Evolutionary conservation across 2,329 filamentous ascomycete species (phyloP).

Genomic region (Phialocephala sp.): DNA sequence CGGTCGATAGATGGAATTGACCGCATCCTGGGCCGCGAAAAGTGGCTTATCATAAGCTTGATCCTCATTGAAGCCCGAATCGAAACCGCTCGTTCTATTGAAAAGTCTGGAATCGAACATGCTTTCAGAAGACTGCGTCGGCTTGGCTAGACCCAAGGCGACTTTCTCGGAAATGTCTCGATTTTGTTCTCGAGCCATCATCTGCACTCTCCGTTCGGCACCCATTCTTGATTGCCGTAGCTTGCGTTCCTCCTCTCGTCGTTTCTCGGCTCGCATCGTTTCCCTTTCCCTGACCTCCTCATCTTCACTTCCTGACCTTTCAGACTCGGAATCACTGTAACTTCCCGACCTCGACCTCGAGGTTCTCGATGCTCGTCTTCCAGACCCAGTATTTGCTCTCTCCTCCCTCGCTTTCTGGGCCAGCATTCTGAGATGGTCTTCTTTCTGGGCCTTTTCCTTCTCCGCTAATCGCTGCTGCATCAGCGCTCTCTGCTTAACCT

Average conservation of each 20-base stretch:
- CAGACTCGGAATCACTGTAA: constrained; percentile 58
- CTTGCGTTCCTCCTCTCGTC: constrained; percentile 85
- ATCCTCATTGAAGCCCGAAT: constrained; percentile 94
- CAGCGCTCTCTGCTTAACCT: constrained; percentile 86
- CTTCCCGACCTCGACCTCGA: constrained; percentile 52
- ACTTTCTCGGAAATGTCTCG: constrained; percentile 98
- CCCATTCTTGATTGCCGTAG: constrained; percentile 95
- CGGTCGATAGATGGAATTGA: constrained; percentile 91
- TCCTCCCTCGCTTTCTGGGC: constrained; percentile 93
- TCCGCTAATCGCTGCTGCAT: constrained; percentile 98
- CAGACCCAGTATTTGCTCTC: constrained; percentile 55
- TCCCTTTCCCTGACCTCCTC: constrained; percentile 78
- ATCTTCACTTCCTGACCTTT: constrained; percentile 53
- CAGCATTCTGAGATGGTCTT: constrained; percentile 85
- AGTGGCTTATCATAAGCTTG: constrained; percentile 97
- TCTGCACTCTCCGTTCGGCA: constrained; percentile 85
- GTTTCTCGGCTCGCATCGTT: constrained; percentile 75
- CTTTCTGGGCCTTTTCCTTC: constrained; percentile 94
- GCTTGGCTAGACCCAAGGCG: constrained; percentile 91
- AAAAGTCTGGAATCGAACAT: constrained; percentile 98
- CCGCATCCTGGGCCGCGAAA: constrained; percentile 93
- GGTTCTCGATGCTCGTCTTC: constrained; percentile 47
- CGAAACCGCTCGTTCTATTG: constrained; percentile 91
- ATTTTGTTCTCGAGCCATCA: constrained; percentile 93
- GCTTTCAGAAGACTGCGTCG: constrained; percentile 86